Conservation (phyloP, 306 rosid genomes). For the Quercus agrifolia region DNA sequence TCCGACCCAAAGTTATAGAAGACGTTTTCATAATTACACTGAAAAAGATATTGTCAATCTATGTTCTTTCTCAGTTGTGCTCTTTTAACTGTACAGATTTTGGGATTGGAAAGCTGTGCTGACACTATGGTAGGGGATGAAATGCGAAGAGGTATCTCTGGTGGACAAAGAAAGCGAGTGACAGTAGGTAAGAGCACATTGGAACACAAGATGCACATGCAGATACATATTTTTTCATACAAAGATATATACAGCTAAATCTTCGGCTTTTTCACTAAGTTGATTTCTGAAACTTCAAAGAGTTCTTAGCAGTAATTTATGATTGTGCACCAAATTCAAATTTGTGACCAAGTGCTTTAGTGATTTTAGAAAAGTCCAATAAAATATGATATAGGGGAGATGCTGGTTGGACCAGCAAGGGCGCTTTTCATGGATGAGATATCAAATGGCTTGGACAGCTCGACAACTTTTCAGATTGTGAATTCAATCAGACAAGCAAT, state of each 20-base stretch:
- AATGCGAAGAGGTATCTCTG: conserved; percentile 85
- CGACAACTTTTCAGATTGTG: conserved; percentile 82
- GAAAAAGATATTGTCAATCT: background rate
- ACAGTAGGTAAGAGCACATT: conserved; percentile 59
- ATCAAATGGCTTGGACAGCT: conserved; percentile 92
- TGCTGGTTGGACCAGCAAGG: conserved; percentile 90
- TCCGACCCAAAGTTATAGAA: background rate
- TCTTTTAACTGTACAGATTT: conserved; percentile 47
- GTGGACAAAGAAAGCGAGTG: conserved; percentile 84
- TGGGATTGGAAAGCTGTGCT: conserved; percentile 86
- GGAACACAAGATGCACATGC: too few relatives aligned
- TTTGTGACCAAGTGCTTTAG: too few relatives aligned
- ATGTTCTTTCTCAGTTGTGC: background rate
- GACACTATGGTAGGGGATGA: conserved; percentile 88
- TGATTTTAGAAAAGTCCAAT: too few relatives aligned
- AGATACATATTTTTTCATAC: too few relatives aligned
- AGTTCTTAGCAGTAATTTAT: too few relatives aligned
- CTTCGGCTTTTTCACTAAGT: background rate
- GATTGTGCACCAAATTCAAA: too few relatives aligned
- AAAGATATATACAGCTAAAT: too few relatives aligned
- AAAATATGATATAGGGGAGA: conserved; percentile 63
- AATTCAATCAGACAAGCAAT: conserved; percentile 70
- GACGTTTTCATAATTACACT: too few relatives aligned
- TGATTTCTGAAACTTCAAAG: too few relatives aligned
- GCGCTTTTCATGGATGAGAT: conserved; percentile 96